These are phyloP conservation scores for Neurospora intermedia DNA, from an alignment of 495 filamentous ascomycete species.

Conservation along the genomic window DNA sequence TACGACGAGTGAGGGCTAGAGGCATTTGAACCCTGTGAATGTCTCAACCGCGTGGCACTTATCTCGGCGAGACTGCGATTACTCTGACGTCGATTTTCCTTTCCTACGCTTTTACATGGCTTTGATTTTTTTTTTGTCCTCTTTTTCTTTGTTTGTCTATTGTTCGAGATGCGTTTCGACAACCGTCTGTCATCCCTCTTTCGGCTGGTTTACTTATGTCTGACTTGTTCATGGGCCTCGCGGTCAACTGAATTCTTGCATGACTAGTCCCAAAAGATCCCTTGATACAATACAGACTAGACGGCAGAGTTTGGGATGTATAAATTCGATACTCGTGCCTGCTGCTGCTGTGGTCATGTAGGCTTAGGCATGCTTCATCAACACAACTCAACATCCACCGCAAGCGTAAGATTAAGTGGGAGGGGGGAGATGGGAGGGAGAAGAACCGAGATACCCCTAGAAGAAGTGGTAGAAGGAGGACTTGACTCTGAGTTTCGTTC, in stretches of 20 bases:
- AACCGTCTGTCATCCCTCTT: accelerated
- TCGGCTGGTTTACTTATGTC: neutral
- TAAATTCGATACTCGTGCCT: neutral
- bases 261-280: neutral
- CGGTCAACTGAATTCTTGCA: neutral
- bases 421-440: neutral
- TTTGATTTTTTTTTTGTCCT: neutral
- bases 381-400: neutral
- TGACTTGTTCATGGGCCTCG: neutral
- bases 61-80: neutral
- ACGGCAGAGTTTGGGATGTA: neutral
- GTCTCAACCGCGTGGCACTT: neutral
- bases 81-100: neutral
- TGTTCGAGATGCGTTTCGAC: neutral
- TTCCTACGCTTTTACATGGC: neutral
- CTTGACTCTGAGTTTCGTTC: neutral
- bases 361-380: neutral
- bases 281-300: neutral
- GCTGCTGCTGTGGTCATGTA: neutral
- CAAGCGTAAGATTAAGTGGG: neutral
- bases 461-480: neutral
- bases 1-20: neutral
- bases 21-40: neutral
- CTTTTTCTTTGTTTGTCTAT: neutral
- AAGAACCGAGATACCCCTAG: neutral